These are phyloP conservation scores for Clonostachys byssicola DNA, from an alignment of 2,329 filamentous ascomycete species.

Conservation along the genomic window DNA sequence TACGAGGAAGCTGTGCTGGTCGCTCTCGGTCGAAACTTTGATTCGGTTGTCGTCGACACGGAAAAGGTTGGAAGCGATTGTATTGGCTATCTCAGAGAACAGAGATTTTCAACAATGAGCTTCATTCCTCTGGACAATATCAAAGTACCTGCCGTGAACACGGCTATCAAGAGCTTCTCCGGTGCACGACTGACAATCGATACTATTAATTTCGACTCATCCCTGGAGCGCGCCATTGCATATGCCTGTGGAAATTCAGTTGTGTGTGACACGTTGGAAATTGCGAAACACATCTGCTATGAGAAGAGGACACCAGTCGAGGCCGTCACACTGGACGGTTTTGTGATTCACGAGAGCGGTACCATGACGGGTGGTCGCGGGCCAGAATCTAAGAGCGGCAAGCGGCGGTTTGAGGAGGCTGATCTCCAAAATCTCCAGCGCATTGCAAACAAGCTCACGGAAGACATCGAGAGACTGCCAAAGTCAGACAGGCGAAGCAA, in stretches of 20 bases:
- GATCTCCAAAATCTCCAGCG: slow-evolving; percentile 83
- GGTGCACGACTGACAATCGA: slow-evolving; percentile 89
- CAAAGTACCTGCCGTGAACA: slow-evolving; percentile 87
- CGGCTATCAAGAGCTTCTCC: slow-evolving; percentile 83
- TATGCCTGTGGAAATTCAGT: slow-evolving; percentile 95
- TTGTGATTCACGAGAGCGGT: slow-evolving; percentile 92
- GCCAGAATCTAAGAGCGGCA: slow-evolving; percentile 67
- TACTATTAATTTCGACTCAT: slow-evolving; percentile 88
- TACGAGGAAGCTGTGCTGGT: slow-evolving; percentile 91
- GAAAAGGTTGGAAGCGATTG: slow-evolving; percentile 93
- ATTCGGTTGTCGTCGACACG: slow-evolving; percentile 90
- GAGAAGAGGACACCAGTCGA: slow-evolving; percentile 83
- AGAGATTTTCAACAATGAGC: slow-evolving; percentile 80
- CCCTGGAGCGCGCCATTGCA: slow-evolving; percentile 85
- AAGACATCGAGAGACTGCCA: slow-evolving; percentile 76
- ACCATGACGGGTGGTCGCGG: slow-evolving; percentile 94
- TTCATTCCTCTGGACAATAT: slow-evolving; percentile 98
- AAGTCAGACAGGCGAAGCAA: slow-evolving; percentile 70
- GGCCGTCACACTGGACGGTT: slow-evolving; percentile 91
- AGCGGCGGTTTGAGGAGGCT: slow-evolving; percentile 83
- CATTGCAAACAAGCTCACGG: slow-evolving; percentile 69
- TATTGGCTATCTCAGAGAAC: slow-evolving; percentile 89
- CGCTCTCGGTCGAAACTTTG: slow-evolving; percentile 87
- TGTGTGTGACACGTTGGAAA: slow-evolving; percentile 82
- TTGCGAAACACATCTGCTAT: slow-evolving; percentile 88